Conservation (phyloP, 1,284 basidiomycete species). For the Boletus nobilissimus region DNA sequence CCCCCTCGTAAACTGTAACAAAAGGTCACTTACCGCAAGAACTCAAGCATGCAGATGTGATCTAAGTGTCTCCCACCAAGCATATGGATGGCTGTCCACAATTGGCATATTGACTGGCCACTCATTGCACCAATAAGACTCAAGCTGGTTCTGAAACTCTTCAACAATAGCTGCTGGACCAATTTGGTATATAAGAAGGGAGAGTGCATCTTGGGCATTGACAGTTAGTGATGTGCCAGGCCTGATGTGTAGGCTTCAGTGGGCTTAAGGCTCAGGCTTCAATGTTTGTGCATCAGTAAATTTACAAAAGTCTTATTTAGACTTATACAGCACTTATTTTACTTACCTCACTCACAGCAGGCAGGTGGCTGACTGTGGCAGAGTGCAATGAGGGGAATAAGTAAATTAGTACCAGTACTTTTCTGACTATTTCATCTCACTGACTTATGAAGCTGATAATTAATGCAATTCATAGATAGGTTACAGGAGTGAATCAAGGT, state of each 20-base stretch:
- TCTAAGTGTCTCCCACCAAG: neutral
- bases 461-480: neutral
- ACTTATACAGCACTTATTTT: neutral
- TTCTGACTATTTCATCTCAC: neutral
- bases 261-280: too few relatives aligned
- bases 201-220: neutral
- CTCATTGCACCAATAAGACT: neutral
- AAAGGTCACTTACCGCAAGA: neutral
- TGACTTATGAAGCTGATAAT: neutral
- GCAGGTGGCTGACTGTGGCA: neutral
- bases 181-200: neutral
- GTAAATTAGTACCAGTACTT: neutral
- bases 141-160: neutral
- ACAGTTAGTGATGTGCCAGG: too few relatives aligned
- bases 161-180: neutral
- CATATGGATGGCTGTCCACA: neutral
- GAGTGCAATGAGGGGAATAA: neutral
- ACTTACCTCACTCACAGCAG: neutral
- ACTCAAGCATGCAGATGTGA: neutral
- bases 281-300: neutral
- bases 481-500: neutral
- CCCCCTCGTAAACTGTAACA: too few relatives aligned
- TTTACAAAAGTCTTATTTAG: neutral
- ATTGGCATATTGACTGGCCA: neutral
- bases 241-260: too few relatives aligned